A percentile compares a stretch with the other conserved stretches of the same genome.
Conservation (phyloP, 2,329 filamentous ascomycete genomes). For the Cytospora mali region DNA sequence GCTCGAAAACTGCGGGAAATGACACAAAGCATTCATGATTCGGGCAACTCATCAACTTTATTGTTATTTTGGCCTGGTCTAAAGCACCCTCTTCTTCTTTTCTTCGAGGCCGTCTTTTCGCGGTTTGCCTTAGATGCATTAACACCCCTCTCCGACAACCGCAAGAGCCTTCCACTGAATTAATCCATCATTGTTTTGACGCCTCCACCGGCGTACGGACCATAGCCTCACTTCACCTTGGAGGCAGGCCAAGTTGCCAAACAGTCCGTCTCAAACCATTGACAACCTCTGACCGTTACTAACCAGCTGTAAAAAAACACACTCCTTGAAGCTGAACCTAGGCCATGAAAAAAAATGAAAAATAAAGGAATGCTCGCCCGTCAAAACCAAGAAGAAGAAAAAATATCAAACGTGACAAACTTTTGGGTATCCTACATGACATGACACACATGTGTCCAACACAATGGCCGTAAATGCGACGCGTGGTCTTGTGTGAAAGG, state of each 20-base stretch:
- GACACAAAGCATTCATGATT: neutral
- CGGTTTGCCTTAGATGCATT: neutral
- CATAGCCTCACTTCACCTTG: neutral
- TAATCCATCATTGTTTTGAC: neutral
- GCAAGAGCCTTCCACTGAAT: neutral
- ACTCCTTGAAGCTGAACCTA: neutral
- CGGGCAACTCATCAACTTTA: neutral
- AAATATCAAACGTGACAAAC: neutral
- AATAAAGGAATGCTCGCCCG: neutral
- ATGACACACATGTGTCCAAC: slow-evolving; percentile 1
- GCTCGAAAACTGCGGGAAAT: neutral
- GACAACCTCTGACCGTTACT: neutral
- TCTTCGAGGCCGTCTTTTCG: neutral
- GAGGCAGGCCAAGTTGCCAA: neutral
- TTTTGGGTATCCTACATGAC: slow-evolving; percentile 18
- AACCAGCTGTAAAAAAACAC: neutral
- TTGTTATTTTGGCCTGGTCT: neutral
- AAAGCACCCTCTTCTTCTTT: neutral
- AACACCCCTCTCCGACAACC: neutral
- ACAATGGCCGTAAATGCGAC: neutral
- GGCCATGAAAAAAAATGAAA: neutral
- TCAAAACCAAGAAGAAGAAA: neutral
- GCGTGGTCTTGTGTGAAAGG: neutral
- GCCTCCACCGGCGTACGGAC: neutral
- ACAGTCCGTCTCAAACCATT: neutral